Evolutionary conservation across 192 early-diverging fungal genomes (phyloP).

Genomic region (Funneliformis geosporum): DNA sequence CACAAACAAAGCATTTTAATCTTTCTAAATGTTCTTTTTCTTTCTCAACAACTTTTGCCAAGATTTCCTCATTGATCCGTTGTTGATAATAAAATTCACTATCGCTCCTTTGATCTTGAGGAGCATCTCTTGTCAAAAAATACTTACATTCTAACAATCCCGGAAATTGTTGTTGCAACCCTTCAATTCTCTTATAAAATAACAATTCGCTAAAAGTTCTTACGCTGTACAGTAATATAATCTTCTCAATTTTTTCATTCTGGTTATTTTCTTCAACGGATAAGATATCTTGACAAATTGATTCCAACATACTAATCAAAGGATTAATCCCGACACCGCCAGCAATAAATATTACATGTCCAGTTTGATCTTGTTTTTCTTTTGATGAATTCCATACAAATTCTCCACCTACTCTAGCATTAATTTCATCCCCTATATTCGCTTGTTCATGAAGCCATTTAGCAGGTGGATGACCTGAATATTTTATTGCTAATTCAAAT

Average conservation of each 20-base stretch:
- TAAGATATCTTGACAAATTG: conserved; percentile 4
- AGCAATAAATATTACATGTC: conserved; percentile 27
- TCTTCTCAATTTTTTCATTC: not conserved
- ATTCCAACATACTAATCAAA: conserved; percentile 33
- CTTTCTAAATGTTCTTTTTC: not conserved
- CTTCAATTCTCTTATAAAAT: conserved; percentile 30
- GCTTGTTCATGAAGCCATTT: conserved; percentile 34
- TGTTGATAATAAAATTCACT: conserved; percentile 9
- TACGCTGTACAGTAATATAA: conserved; percentile 31
- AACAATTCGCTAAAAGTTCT: conserved; percentile 25
- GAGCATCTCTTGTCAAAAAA: conserved; percentile 25
- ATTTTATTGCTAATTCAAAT: conserved; percentile 33
- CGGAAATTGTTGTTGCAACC: not conserved
- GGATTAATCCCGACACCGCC: conserved; percentile 38
- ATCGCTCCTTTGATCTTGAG: not conserved
- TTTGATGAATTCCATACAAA: conserved; percentile 20
- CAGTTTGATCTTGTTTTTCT: conserved; percentile 10
- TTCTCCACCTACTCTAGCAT: conserved; percentile 34
- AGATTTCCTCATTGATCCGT: conserved; percentile 1
- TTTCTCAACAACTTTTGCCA: conserved; percentile 1
- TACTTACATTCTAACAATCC: conserved; percentile 20
- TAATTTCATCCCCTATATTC: conserved; percentile 21
- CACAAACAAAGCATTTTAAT: conserved; percentile 32
- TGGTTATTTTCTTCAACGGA: not conserved
- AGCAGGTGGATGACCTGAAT: conserved; percentile 31